Evolutionary conservation across 2,329 filamentous ascomycete species (phyloP), one percentile per base, ranked within the genome.

Genomic region (Diaporthe vaccinii): DNA sequence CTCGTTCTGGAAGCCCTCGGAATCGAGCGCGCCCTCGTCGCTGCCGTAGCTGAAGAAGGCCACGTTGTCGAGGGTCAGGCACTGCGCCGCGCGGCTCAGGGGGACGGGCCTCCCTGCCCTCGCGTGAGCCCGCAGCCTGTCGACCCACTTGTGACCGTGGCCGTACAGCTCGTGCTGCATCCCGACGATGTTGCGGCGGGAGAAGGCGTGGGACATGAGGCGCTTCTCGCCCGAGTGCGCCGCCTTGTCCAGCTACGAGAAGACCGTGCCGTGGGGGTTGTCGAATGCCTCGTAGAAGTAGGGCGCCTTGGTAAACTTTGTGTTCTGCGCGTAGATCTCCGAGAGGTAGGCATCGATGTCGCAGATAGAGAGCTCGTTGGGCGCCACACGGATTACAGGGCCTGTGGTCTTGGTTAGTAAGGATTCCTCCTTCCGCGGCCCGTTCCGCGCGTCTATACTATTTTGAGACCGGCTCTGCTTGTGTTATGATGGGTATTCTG

Each of bases 241-340:
- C 20, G 10, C 12, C 36, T 25, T 41, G 58, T 61, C 58, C 34
- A 41, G 34, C 34, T 59, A 34, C 20, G 57, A 39, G 34, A 59
- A 59, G 20, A 61, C 58, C 22, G 58, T 61, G 58, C 58, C 58
- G 5, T 61, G 34, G 10, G 58, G 58, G 34, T 41, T 61, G 36
- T 61, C 25, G 58, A 61, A 61, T 3, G 58, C 58, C 15, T 61
- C n/a, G 36, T 61, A 61, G 36, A 61, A 61, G 22, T 41, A 61
- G 36, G 58, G 36, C 36, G 58, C 58, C 36, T 41, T 61, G 36
- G 28, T 51, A 10, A 67, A 67, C 17, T 49, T 34, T 3, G 62
- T 51, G 44, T 67, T 51, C 28, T 67, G 62, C 20, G 62, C 62
- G 44, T 67, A 67, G 10, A 67, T 28, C 12, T 67, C 62, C 5